Base-by-base conservation (phyloP, 1,284 basidiomycete genomes). In the Butyriboletus appendiculatus region DNA sequence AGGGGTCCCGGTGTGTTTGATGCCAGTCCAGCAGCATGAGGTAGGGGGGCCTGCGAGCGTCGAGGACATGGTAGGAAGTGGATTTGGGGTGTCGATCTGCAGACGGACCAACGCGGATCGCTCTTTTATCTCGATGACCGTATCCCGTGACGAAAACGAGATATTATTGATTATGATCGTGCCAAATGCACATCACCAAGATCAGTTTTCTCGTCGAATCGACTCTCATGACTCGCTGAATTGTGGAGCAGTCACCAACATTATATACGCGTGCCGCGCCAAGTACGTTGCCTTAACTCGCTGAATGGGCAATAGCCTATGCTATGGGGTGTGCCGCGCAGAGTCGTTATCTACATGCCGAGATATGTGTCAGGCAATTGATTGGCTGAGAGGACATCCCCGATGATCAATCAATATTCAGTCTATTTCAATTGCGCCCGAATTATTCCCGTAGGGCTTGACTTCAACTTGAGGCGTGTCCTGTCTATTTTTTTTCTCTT, bases 1-100 rank as follows among this genome's bases (percentile, higher is more conserved):
- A 4, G 81, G 66, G 1, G 68, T 73, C 4, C 82, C 82, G 4
- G 67, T 62, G 62, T 84, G 81, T 53, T 78, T 75, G 44, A 84
- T 64, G 16, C 71, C 74, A 32, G 68, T 73, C 53, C 75, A 71
- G 60, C 81, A 83, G 55, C 76, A 77, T 32, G 75, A 68, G 15
- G 72, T 67, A 3, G 72, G 74, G n/a, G 73, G 64, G 15, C 75
- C 70, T 58, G 80, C 78, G 35, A 79, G 70, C 16, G 69, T 62
- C 14, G 64, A 56, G 10, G 62, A 69, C 64, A 69, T 66, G n/a
- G 8, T 53, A 7, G 11, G 20, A n/a, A n/a, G 32, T 30, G 3
- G 12, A 11, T 39, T 3, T 3, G 11, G 8, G 16, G 24, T 39
- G 30, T 26, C 3, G n/a, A 24, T n/a, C 22, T 11, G 5, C 22